Base-by-base conservation (phyloP, 176 grass and related monocot genomes). In the Carex pumila region DNA sequence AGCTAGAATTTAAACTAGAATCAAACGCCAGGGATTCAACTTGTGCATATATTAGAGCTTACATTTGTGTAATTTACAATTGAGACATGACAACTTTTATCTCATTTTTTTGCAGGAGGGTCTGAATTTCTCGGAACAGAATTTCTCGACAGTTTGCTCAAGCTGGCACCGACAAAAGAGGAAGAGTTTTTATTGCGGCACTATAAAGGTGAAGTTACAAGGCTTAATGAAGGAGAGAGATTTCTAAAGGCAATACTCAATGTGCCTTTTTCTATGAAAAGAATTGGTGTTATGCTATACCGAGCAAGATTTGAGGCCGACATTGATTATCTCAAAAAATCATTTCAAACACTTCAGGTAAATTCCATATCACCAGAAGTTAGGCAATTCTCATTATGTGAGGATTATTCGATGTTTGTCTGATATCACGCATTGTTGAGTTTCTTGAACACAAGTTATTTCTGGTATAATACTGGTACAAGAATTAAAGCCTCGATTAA, bases 261-360 rank as follows among this genome's bases (percentile, higher is more conserved):
- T 87, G 89, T 96, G 81, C 91, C 91, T 82, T 93, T 96, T 88
- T 84, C 94, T 56, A 92, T 96, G 80, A 87, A 97, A 75, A 93
- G 94, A 90, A 90, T 93, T 67, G 89, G 91, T 61, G 87, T 79
- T 32, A 91, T 97, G 94, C 84, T 97, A 66, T 97, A 93, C 89
- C 88, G 43, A 86, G 85, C 85, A 78, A 97, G 87, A 86, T 93
- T 97, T 83, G 87, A 88, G 22, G 50, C 84, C 64, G 87, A 93
- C 75, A 70, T 91, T 57, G 83, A 88, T 85, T 85, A 93, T 85
- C 80, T 97, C 63, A 91, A 57, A 57, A 91, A 71, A 71, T 91
- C 86, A 79, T 91, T 97, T 80, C 88, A 69, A 56, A 91, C 85
- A 7, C 81, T 93, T 62, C 89, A 97, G 94, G 94, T 97, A 97